Evolutionary conservation across 495 filamentous ascomycete genomes (phyloP).

Genomic region (Xylaria grammica): DNA sequence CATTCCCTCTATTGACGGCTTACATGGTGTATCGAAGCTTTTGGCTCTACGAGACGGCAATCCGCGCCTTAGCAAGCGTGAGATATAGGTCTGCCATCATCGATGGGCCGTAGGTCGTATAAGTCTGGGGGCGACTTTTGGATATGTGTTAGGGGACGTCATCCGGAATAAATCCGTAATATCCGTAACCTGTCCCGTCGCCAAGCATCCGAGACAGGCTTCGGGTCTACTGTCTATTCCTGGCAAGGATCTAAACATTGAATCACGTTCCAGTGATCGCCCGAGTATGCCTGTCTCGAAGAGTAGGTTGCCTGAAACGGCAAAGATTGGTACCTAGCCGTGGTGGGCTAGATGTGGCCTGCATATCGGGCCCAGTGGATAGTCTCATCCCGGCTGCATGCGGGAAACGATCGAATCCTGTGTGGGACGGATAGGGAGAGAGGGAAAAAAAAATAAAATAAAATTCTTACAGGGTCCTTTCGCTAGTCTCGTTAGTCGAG

Average conservation of each 20-base stretch:
- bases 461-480: slow-evolving; percentile 6
- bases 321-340: slow-evolving; percentile 34
- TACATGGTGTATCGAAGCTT: slow-evolving; percentile 3
- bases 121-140: slow-evolving; percentile 1
- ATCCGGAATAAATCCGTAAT: slow-evolving; percentile 17
- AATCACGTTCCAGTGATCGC: slow-evolving; percentile 44
- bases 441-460: slow-evolving; percentile 13
- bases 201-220: slow-evolving; percentile 18
- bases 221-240: slow-evolving; percentile 20
- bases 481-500: slow-evolving; percentile 34
- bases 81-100: neutral
- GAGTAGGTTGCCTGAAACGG: slow-evolving; percentile 37
- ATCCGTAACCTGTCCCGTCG: slow-evolving; percentile 15
- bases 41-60: neutral
- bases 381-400: slow-evolving; percentile 42
- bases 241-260: slow-evolving; percentile 40
- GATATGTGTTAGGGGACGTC: slow-evolving; percentile 7
- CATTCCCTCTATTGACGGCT: slow-evolving; percentile 2
- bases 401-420: slow-evolving; percentile 38
- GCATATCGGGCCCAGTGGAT: slow-evolving; percentile 39
- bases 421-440: slow-evolving; percentile 31
- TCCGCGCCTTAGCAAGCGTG: neutral
- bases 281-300: slow-evolving; percentile 41
- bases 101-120: neutral
- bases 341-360: slow-evolving; percentile 41